A percentile compares a stretch with the other conserved stretches of the same genome.
Evolutionary conservation across 495 filamentous ascomycete genomes (phyloP).

Genomic region (Cetradonia linearis): DNA sequence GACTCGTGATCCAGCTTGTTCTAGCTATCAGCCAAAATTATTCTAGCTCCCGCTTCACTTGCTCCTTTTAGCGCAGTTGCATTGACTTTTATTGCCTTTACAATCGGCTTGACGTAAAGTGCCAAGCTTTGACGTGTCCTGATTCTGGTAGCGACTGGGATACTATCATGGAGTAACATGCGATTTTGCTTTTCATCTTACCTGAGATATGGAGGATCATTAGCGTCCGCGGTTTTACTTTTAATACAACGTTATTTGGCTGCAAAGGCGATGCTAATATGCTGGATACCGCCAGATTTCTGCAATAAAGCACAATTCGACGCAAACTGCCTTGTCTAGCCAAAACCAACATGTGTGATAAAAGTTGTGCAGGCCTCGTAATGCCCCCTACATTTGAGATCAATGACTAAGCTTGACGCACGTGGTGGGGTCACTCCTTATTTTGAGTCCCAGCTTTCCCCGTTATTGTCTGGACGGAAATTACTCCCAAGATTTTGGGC

Average conservation of each 20-base stretch:
- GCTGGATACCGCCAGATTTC: not conserved
- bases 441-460: not conserved
- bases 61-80: not conserved
- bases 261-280: not conserved
- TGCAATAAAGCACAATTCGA: not conserved
- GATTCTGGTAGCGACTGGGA: not conserved
- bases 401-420: constrained; percentile 1
- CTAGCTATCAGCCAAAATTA: not conserved
- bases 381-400: not conserved
- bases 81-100: not conserved
- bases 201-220: not conserved
- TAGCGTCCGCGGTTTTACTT: not conserved
- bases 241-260: not conserved
- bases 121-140: not conserved
- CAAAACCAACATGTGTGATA: not conserved
- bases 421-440: constrained; percentile 8
- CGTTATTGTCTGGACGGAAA: not conserved
- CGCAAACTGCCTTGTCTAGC: not conserved
- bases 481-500: not conserved
- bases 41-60: constrained; percentile 7
- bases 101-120: not conserved
- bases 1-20: constrained; percentile 6
- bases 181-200: not conserved
- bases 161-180: not conserved
- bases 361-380: not conserved